A percentile compares a stretch with the other conserved stretches of the same genome.
These are phyloP conservation scores for Blastosporella zonata DNA, from an alignment of 1,284 basidiomycete genomes.

Conservation along the genomic window DNA sequence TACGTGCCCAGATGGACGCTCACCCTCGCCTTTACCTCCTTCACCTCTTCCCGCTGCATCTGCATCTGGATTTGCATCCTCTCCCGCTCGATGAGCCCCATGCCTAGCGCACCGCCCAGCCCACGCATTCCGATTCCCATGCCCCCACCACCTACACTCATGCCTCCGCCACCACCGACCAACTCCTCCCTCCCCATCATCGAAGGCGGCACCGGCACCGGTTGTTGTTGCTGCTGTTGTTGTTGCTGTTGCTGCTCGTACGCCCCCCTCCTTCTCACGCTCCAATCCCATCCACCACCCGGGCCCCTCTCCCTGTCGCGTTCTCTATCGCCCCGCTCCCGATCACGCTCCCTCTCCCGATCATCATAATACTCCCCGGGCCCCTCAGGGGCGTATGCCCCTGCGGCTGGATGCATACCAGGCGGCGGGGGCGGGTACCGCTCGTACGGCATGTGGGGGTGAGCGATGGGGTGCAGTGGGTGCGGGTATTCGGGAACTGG, in stretches of 20 bases:
- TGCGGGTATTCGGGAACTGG: neutral
- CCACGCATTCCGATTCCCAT: neutral
- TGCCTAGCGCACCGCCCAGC: neutral
- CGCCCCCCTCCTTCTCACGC: slow-evolving; percentile 10
- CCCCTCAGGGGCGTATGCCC: no score
- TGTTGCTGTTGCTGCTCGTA: no score
- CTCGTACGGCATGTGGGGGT: neutral
- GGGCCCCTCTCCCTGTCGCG: slow-evolving; percentile 18
- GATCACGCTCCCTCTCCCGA: neutral
- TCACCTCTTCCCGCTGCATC: slow-evolving; percentile 12
- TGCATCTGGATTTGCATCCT: slow-evolving; percentile 8
- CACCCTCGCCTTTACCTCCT: slow-evolving; percentile 29
- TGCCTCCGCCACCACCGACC: neutral
- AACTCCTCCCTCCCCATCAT: neutral
- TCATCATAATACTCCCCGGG: no score
- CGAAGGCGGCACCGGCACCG: neutral
- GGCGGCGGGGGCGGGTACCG: neutral
- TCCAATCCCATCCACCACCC: slow-evolving; percentile 19
- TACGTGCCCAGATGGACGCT: slow-evolving; percentile 61
- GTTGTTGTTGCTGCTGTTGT: no score
- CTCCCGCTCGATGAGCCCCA: slow-evolving; percentile 1
- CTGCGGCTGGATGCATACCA: no score
- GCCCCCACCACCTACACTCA: no score
- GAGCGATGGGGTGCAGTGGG: neutral
- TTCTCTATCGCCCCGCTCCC: slow-evolving; percentile 18